phyloP scores from a whole-genome alignment of 768 basidiomycete genomes.

The Chlorophyllum brunneum region DNA sequence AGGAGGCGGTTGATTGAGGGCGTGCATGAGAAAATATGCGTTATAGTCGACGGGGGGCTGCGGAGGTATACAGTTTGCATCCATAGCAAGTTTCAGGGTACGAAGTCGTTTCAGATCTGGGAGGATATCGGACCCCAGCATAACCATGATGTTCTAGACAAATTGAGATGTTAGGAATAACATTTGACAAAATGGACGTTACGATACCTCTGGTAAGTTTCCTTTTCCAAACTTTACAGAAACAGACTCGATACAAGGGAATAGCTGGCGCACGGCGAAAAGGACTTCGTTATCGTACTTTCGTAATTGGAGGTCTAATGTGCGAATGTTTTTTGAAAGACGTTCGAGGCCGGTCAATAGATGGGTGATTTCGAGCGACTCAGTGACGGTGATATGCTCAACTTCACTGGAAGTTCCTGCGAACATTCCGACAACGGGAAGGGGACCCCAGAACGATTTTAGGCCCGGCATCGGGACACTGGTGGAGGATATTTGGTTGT shows the following conservation, averaged over 20 bases:
- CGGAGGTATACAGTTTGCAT: slow-evolving; percentile 13
- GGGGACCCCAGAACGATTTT: slow-evolving; percentile 25
- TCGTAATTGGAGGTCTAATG: slow-evolving; percentile 22
- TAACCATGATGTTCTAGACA: slow-evolving; percentile 24
- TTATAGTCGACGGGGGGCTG: slow-evolving; percentile 11
- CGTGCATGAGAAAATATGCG: slow-evolving; percentile 9
- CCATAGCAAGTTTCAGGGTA: slow-evolving; percentile 21
- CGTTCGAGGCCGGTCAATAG: slow-evolving; percentile 21
- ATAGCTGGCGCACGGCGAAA: slow-evolving; percentile 25
- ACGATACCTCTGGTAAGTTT: slow-evolving; percentile 20
- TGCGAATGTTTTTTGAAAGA: slow-evolving; percentile 17
- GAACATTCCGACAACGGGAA: slow-evolving; percentile 20
- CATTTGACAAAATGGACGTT: background rate
- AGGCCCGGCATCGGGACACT: slow-evolving; percentile 21
- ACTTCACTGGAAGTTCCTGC: slow-evolving; percentile 12
- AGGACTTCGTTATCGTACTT: slow-evolving; percentile 29
- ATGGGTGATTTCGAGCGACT: slow-evolving; percentile 16
- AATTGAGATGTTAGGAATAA: background rate
- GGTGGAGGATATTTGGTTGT: slow-evolving; percentile 20
- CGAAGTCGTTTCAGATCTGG: slow-evolving; percentile 21
- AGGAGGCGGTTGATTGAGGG: slow-evolving; percentile 4
- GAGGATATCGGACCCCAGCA: slow-evolving; percentile 26
- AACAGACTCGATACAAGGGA: slow-evolving; percentile 17
- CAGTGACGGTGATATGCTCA: slow-evolving; percentile 21
- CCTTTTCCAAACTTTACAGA: slow-evolving; percentile 23